phyloP scores from a whole-genome alignment of 352 stramenopile genomes.

The Globisporangium echinulatum region DNA sequence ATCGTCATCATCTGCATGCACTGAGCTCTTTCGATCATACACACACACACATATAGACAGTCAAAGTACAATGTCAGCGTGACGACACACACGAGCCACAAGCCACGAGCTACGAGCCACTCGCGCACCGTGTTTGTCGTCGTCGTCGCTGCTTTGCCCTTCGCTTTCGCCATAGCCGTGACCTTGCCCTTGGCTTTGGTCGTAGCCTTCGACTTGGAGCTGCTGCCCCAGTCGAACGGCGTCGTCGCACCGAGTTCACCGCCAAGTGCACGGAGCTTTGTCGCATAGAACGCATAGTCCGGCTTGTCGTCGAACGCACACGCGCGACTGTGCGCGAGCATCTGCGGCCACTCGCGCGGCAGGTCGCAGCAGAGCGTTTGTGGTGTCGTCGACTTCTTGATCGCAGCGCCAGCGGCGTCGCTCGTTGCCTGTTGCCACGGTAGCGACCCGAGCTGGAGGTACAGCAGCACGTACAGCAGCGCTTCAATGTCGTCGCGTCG shows the following conservation, averaged over 20 bases:
- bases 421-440: slow-evolving; percentile 58
- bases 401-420: slow-evolving; percentile 59
- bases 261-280: slow-evolving; percentile 48
- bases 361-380: slow-evolving; percentile 52
- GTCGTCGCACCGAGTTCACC: slow-evolving; percentile 23
- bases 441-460: slow-evolving; percentile 78
- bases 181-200: no score
- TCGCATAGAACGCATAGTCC: slow-evolving; percentile 64
- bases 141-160: no score
- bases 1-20: no score
- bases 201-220: slow-evolving; percentile 4
- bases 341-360: slow-evolving; percentile 40
- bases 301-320: slow-evolving; percentile 71
- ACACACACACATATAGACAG: no score
- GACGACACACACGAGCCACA: no score
- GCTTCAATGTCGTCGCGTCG: slow-evolving; percentile 90
- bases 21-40: no score
- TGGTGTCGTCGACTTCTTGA: slow-evolving; percentile 51
- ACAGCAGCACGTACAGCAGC: slow-evolving; percentile 85
- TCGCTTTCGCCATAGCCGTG: no score
- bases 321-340: slow-evolving; percentile 51
- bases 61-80: no score
- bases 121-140: no score
- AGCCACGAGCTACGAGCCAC: no score
- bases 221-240: slow-evolving; percentile 40